These are phyloP conservation scores for Moesziomyces sp. DNA, from an alignment of 1,284 basidiomycete genomes.

Conservation along the genomic window DNA sequence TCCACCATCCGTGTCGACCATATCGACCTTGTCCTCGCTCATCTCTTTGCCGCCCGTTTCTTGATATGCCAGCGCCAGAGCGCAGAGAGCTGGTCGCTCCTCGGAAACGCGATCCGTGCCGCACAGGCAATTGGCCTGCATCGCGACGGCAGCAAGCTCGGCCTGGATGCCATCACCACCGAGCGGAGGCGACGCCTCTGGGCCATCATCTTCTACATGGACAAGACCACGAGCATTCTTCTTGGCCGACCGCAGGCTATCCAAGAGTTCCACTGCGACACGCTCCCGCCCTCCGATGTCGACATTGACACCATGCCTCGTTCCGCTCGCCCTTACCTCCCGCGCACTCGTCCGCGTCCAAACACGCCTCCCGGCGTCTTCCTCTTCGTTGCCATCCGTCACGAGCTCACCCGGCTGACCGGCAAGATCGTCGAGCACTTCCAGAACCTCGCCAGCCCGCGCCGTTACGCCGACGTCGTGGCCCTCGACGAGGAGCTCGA, in stretches of 20 bases:
- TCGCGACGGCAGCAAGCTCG: constrained; percentile 80
- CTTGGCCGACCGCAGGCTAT: constrained; percentile 89
- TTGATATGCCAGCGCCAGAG: constrained; percentile 87
- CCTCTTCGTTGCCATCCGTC: constrained; percentile 88
- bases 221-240: constrained; percentile 85
- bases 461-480: constrained; percentile 86
- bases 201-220: constrained; percentile 92
- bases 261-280: constrained; percentile 78
- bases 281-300: constrained; percentile 83
- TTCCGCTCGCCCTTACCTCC: constrained; percentile 49
- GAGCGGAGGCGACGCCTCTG: constrained; percentile 91
- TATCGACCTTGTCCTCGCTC: constrained; percentile 62
- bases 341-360: constrained; percentile 50
- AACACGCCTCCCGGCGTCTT: constrained; percentile 78
- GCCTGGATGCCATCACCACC: constrained; percentile 75
- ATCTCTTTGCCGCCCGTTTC: constrained; percentile 78
- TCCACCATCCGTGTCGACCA: constrained; percentile 62
- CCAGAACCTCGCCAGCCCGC: constrained; percentile 80
- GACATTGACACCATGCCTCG: constrained; percentile 73
- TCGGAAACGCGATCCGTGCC: constrained; percentile 89
- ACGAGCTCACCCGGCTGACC: constrained; percentile 83
- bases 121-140: constrained; percentile 94
- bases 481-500: constrained; percentile 85
- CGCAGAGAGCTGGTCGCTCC: constrained; percentile 93
- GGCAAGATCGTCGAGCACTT: constrained; percentile 94